These are phyloP conservation scores for Neocallimastix lanati DNA, from an alignment of 192 early-diverging fungal genomes.

Conservation along the genomic window DNA sequence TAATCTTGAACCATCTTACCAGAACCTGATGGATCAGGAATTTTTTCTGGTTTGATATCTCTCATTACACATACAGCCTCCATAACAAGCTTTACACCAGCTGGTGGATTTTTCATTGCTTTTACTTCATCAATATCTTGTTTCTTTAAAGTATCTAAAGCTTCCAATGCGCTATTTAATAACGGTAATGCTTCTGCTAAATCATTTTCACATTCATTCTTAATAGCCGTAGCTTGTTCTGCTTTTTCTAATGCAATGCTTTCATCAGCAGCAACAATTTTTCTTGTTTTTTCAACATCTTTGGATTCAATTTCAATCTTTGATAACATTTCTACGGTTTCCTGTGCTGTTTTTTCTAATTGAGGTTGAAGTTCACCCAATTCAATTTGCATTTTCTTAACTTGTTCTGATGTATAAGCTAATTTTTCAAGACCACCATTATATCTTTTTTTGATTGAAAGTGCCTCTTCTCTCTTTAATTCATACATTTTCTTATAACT, in stretches of 20 bases:
- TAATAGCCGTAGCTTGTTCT: slow-evolving; percentile 28
- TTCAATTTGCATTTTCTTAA: slow-evolving; percentile 33
- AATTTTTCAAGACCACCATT: slow-evolving; percentile 35
- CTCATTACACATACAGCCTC: slow-evolving; percentile 46
- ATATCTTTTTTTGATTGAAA: slow-evolving; percentile 22
- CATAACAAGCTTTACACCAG: slow-evolving; percentile 42
- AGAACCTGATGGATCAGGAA: slow-evolving; percentile 40
- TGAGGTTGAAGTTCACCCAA: slow-evolving; percentile 32
- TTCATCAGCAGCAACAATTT: slow-evolving; percentile 34
- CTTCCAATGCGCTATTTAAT: slow-evolving; percentile 29
- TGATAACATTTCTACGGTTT: slow-evolving; percentile 31
- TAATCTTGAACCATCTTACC: slow-evolving; percentile 44
- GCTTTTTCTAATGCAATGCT: slow-evolving; percentile 30
- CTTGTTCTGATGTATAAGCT: slow-evolving; percentile 32
- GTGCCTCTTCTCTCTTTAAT: slow-evolving; percentile 21
- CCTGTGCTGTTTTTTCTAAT: slow-evolving; percentile 33
- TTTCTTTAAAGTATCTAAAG: slow-evolving; percentile 39
- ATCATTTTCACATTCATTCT: slow-evolving; percentile 34
- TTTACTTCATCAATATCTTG: slow-evolving; percentile 39
- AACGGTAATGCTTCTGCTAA: slow-evolving; percentile 37
- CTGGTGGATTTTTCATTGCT: slow-evolving; percentile 44
- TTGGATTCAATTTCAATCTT: slow-evolving; percentile 40
- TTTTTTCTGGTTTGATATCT: slow-evolving; percentile 40
- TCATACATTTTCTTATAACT: slow-evolving; percentile 28
- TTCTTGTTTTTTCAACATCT: slow-evolving; percentile 34